A percentile compares a stretch with the other conserved stretches of the same genome.
These are phyloP conservation scores for Diaporthe velutina DNA, from an alignment of 2,329 filamentous ascomycete genomes.

Conservation along the genomic window DNA sequence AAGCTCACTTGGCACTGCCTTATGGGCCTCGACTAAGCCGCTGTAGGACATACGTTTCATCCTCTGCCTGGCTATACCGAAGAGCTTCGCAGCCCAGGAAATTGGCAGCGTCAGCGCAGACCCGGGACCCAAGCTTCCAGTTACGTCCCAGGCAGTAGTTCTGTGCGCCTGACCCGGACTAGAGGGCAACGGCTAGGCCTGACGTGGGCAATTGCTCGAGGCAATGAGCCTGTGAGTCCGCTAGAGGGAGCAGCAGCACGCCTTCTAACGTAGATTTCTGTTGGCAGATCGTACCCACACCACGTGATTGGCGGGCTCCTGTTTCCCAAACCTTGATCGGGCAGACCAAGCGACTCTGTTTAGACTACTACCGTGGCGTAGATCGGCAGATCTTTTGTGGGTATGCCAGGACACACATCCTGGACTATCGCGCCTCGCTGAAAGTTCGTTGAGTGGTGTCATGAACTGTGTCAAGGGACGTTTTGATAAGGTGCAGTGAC, in stretches of 20 bases:
- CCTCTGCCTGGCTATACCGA: neutral
- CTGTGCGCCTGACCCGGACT: neutral
- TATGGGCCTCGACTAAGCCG: constrained; percentile 20
- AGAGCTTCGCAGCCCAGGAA: neutral
- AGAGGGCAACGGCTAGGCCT: neutral
- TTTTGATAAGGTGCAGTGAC: constrained; percentile 25
- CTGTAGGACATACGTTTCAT: constrained; percentile 23
- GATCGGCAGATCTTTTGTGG: constrained; percentile 28
- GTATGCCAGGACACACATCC: neutral
- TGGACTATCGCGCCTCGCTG: neutral
- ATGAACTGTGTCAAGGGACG: constrained; percentile 1
- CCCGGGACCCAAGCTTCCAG: constrained; percentile 1
- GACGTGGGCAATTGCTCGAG: constrained; percentile 2
- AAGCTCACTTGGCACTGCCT: constrained; percentile 24
- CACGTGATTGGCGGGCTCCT: neutral
- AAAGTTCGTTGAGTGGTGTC: constrained; percentile 4
- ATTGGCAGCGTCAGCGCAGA: constrained; percentile 13
- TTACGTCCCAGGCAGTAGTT: neutral
- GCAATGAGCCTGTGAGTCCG: neutral
- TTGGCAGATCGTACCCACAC: neutral
- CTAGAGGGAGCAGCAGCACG: neutral
- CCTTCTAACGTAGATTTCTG: neutral
- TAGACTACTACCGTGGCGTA: neutral
- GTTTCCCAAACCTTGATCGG: neutral
- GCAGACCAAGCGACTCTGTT: constrained; percentile 6